phyloP scores from a whole-genome alignment of 768 basidiomycete genomes.

The Hypholoma sublateritium region DNA sequence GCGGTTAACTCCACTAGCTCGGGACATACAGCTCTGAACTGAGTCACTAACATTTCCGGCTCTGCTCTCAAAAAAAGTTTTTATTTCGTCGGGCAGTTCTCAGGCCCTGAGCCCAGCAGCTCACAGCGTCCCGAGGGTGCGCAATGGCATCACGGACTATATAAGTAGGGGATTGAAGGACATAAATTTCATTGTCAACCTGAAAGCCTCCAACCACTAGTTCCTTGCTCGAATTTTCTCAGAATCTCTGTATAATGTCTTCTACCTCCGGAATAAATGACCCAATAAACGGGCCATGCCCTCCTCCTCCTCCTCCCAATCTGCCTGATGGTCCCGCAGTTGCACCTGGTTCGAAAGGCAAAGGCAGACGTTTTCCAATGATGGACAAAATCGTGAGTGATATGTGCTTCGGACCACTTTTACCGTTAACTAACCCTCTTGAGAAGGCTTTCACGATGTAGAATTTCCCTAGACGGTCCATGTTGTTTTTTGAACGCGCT shows the following conservation, averaged over 20 bases:
- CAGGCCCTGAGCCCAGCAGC: background rate
- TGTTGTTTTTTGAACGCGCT: too few relatives aligned
- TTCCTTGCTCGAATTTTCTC: too few relatives aligned
- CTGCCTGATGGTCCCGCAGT: background rate
- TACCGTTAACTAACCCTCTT: too few relatives aligned
- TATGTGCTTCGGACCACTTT: too few relatives aligned
- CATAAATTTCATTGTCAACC: too few relatives aligned
- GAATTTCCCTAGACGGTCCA: too few relatives aligned
- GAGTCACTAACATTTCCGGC: background rate
- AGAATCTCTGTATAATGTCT: background rate
- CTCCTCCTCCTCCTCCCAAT: background rate
- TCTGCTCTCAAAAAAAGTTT: background rate
- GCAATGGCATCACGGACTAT: background rate
- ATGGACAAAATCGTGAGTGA: too few relatives aligned
- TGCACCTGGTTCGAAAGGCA: background rate
- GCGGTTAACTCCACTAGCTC: background rate
- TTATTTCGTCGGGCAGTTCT: background rate
- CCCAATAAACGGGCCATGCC: background rate
- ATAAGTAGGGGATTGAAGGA: background rate
- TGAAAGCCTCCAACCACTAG: too few relatives aligned
- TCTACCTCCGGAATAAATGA: background rate
- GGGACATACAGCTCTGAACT: background rate
- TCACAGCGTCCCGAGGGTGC: background rate
- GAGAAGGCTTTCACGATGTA: too few relatives aligned
- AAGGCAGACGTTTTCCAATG: background rate